phyloP scores from a whole-genome alignment of 345 rosid genomes.

The Acer campestre region DNA sequence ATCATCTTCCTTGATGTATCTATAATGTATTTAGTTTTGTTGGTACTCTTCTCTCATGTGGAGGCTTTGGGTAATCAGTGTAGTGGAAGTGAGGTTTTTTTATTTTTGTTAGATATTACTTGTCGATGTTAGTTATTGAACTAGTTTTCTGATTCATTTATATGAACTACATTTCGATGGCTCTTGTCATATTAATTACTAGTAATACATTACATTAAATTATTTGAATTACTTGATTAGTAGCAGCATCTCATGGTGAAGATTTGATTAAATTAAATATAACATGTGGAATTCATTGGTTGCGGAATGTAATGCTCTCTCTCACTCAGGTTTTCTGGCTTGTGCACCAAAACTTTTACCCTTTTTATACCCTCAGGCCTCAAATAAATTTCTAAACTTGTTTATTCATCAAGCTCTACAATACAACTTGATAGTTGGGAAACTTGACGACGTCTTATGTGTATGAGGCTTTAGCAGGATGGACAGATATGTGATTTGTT shows the following conservation, averaged over 20 bases:
- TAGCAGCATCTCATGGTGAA: not conserved
- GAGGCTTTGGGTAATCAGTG: conserved; percentile 4
- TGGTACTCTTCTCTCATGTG: not conserved
- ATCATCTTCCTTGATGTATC: not conserved
- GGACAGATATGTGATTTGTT: too few species aligned
- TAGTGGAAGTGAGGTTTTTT: conserved; percentile 4
- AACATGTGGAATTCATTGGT: too few species aligned
- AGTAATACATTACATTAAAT: too few species aligned
- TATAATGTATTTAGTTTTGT: conserved; percentile 1
- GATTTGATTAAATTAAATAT: too few species aligned
- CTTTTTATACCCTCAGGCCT: too few species aligned
- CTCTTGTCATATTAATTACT: not conserved
- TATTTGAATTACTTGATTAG: too few species aligned
- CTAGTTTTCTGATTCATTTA: not conserved
- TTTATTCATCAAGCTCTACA: too few species aligned
- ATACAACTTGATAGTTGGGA: not conserved
- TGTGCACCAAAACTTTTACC: too few species aligned
- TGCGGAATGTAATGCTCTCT: too few species aligned
- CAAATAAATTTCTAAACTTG: too few species aligned
- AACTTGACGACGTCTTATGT: not conserved
- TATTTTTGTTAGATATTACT: not conserved
- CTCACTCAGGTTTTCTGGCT: too few species aligned
- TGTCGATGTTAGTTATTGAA: not conserved
- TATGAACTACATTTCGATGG: not conserved
- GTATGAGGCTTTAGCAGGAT: too few species aligned